Conservation (phyloP, 2,329 filamentous ascomycete genomes). For the Apiospora aurea region DNA sequence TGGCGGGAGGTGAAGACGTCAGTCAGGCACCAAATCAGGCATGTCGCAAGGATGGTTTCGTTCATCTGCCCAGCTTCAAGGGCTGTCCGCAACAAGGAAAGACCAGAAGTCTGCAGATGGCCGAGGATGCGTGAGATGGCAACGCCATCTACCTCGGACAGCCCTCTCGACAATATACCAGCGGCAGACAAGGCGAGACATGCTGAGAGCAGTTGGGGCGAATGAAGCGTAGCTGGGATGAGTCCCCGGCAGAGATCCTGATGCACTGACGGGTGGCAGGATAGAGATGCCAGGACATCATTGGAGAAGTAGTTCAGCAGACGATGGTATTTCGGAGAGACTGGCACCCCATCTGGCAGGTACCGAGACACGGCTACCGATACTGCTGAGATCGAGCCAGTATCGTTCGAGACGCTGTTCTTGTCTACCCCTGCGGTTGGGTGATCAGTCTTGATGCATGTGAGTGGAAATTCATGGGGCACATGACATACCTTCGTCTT, state of each 20-base stretch:
- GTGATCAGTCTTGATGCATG: background rate
- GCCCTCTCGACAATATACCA: conserved; percentile 33
- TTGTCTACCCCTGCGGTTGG: background rate
- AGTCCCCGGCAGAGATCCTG: conserved; percentile 33
- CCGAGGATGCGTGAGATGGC: conserved; percentile 30
- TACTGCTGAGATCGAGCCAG: background rate
- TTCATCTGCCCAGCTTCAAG: conserved; percentile 28
- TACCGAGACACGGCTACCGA: conserved; percentile 24
- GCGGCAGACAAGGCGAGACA: conserved; percentile 36
- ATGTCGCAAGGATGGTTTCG: conserved; percentile 33
- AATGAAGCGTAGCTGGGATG: conserved; percentile 32
- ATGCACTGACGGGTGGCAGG: conserved; percentile 35
- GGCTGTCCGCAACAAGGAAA: conserved; percentile 30
- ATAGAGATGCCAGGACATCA: conserved; percentile 35
- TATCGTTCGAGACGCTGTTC: background rate
- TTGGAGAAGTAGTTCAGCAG: conserved; percentile 32
- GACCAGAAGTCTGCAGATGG: conserved; percentile 32
- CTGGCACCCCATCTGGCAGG: conserved; percentile 33
- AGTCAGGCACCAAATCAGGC: conserved; percentile 35
- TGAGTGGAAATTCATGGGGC: background rate
- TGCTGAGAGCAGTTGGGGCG: conserved; percentile 35
- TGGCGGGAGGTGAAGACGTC: conserved; percentile 35
- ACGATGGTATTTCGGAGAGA: conserved; percentile 33
- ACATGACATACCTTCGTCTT: background rate
- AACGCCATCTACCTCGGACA: conserved; percentile 30